These are phyloP conservation scores for Lyophyllum semitale DNA, from an alignment of 768 basidiomycete genomes.

Conservation along the genomic window DNA sequence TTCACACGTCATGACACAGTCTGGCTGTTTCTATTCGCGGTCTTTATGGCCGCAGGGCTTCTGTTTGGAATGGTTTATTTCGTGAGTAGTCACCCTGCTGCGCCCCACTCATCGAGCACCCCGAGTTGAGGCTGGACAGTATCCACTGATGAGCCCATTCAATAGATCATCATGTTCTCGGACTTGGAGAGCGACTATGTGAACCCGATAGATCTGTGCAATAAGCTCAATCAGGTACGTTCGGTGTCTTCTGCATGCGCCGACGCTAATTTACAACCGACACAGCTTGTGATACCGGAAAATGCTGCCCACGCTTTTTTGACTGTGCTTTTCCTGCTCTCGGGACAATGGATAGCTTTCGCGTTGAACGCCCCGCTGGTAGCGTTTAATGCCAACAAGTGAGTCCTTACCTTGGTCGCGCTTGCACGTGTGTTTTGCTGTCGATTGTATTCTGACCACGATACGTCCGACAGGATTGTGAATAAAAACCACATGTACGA, in stretches of 20 bases:
- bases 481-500: constrained; percentile 98
- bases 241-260: constrained; percentile 18
- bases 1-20: constrained; percentile 42
- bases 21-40: constrained; percentile 96
- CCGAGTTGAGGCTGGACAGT: background rate
- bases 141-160: background rate
- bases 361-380: constrained; percentile 87
- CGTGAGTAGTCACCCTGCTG: constrained; percentile 63
- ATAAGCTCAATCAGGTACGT: constrained; percentile 92
- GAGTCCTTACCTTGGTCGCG: constrained; percentile 34
- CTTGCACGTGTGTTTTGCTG: background rate
- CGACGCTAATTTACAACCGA: background rate
- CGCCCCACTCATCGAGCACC: no score
- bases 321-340: constrained; percentile 84
- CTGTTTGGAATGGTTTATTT: constrained; percentile 99
- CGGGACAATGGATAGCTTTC: constrained; percentile 96
- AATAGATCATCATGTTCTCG: constrained; percentile 99
- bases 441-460: background rate
- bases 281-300: constrained; percentile 94
- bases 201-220: constrained; percentile 99
- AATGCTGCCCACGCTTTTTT: constrained; percentile 93
- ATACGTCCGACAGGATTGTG: constrained; percentile 62
- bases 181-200: constrained; percentile 99
- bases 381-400: constrained; percentile 94
- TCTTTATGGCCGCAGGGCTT: constrained; percentile 91